A percentile compares a stretch with the other conserved stretches of the same genome.
phyloP scores from a whole-genome alignment of 1,139 yeast genomes.

The Casaregolazyma lundiana region DNA sequence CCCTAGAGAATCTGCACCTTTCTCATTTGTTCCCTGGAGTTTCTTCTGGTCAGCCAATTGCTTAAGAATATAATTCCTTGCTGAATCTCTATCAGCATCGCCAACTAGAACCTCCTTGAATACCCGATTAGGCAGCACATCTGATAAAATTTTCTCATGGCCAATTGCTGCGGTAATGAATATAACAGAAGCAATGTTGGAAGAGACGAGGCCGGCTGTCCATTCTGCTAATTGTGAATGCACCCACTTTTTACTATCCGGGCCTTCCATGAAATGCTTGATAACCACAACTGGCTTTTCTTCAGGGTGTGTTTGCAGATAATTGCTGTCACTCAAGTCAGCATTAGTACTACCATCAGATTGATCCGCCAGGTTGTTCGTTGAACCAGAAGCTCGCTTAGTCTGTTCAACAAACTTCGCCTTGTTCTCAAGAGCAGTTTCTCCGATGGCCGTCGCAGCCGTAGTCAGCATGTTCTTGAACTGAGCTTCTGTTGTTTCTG shows the following conservation, averaged over 20 bases:
- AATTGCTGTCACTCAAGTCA: slow-evolving; percentile 60
- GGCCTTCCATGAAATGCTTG: slow-evolving; percentile 58
- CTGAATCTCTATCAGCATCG: slow-evolving; percentile 73
- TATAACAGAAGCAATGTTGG: slow-evolving; percentile 84
- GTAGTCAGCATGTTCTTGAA: slow-evolving; percentile 75
- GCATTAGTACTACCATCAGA: not conserved
- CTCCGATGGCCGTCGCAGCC: slow-evolving; percentile 66
- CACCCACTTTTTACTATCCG: slow-evolving; percentile 57
- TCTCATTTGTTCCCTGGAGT: slow-evolving; percentile 11
- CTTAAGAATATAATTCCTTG: slow-evolving; percentile 63
- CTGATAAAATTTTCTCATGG: slow-evolving; percentile 60
- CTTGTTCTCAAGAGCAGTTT: slow-evolving; percentile 52
- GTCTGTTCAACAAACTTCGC: slow-evolving; percentile 18
- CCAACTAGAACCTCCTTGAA: slow-evolving; percentile 69
- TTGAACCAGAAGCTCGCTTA: not conserved
- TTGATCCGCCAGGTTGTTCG: not conserved
- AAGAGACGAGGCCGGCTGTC: slow-evolving; percentile 72
- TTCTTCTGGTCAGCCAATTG: slow-evolving; percentile 42
- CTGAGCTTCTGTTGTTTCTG: slow-evolving; percentile 81
- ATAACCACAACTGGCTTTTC: slow-evolving; percentile 82
- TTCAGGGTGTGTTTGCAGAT: slow-evolving; percentile 80
- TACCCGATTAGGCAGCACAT: slow-evolving; percentile 74
- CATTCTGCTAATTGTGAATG: slow-evolving; percentile 79
- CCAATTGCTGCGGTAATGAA: slow-evolving; percentile 84
- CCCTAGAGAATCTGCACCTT: slow-evolving; percentile 8